Evolutionary conservation across 306 rosid species (phyloP), one percentile per base, ranked within the genome.

Genomic region (Dalbergia cochinchinensis): DNA sequence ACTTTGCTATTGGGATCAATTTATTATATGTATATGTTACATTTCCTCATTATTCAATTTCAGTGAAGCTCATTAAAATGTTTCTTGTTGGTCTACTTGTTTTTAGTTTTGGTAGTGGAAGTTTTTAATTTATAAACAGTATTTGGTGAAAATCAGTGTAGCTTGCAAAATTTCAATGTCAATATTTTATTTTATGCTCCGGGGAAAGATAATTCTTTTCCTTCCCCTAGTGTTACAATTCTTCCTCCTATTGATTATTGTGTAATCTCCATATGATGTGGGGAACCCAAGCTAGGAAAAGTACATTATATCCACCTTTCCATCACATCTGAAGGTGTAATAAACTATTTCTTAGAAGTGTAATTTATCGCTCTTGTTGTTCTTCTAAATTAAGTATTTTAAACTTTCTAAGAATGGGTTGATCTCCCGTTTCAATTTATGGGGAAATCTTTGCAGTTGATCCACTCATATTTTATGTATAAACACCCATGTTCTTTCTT

Each of bases 31-130:
- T 78, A 76, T 22, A 59, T 75, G 53, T 74, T 61, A 41, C 19
- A 64, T 65, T 54, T 10, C 18, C 26, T 71, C 35, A 22, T 54
- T 39, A 78, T 44, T 45, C 54, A 58, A 22, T 58, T 35, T 78
- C 34, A 63, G 57, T 87, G 31, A 51, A 33, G 75, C 34, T 69
- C 66, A 47, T 55, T 42, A 31, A 41, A 64, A 68, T 61, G 13
- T 20, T 34, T 78, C 80, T 74, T 55, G 34, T 73, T 69, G 13
- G 47, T 81, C 74, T 19, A 8, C 58, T 33, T 59, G 18, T 83
- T 83, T 83, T 63, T 34, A 65, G 74, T 80, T 69, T 81, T 58
- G 41, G 13, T 51, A 58, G 48, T 19, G 11, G 47, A 37, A 44
- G 10, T 16, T 33, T 26, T 31, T 37, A 67, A 50, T 66, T 68